Evolutionary conservation across 352 stramenopile species (phyloP).

Genomic region (Thalassiosira livingstoniorum): DNA sequence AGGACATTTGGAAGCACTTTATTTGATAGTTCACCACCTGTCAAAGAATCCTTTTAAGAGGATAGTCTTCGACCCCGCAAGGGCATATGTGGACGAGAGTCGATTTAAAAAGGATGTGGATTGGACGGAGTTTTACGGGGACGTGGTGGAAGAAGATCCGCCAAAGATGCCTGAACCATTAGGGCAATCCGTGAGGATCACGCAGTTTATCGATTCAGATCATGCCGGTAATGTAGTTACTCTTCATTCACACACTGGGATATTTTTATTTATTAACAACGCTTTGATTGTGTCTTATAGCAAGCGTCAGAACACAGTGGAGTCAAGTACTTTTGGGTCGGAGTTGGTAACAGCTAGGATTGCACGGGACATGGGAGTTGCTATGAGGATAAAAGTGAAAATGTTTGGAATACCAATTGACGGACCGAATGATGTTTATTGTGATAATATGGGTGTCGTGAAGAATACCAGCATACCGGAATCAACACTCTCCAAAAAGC

Average conservation of each 20-base stretch:
- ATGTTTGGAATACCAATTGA: slow-evolving; percentile 58
- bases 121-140: slow-evolving; percentile 67
- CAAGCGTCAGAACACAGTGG: slow-evolving; percentile 65
- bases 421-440: slow-evolving; percentile 54
- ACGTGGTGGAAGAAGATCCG: slow-evolving; percentile 48
- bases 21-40: slow-evolving; percentile 62
- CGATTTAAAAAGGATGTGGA: slow-evolving; percentile 32
- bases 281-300: slow-evolving; percentile 47
- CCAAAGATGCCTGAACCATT: slow-evolving; percentile 40
- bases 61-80: slow-evolving; percentile 41
- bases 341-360: slow-evolving; percentile 63
- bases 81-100: slow-evolving; percentile 14
- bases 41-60: slow-evolving; percentile 25
- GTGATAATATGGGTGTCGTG: slow-evolving; percentile 61
- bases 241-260: slow-evolving; percentile 48
- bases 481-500: slow-evolving; percentile 64
- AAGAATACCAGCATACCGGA: slow-evolving; percentile 60
- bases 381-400: slow-evolving; percentile 65
- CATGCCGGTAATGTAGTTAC: slow-evolving; percentile 60
- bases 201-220: slow-evolving; percentile 57
- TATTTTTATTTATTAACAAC: slow-evolving; percentile 62
- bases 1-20: slow-evolving; percentile 62
- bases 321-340: slow-evolving; percentile 61
- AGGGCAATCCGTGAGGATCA: slow-evolving; percentile 35
- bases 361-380: slow-evolving; percentile 56